phyloP scores from a whole-genome alignment of 306 rosid species.

The Crotalaria pallida region DNA sequence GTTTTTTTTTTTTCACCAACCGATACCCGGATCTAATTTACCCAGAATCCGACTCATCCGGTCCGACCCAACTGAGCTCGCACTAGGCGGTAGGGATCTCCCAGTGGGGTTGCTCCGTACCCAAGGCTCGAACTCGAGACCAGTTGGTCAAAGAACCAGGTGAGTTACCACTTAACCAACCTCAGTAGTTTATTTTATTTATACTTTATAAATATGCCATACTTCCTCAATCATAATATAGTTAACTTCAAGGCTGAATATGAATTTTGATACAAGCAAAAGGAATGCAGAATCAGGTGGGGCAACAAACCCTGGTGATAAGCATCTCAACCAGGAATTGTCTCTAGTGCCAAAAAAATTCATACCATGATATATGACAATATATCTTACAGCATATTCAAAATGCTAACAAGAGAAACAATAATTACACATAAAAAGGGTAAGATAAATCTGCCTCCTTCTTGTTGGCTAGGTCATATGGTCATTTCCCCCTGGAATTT shows the following conservation, averaged over 20 bases:
- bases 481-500: slow-evolving; percentile 54
- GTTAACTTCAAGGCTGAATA: neutral
- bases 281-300: neutral
- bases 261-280: neutral
- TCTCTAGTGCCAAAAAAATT: neutral
- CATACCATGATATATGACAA: neutral
- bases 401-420: neutral
- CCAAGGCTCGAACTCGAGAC: too few relatives aligned
- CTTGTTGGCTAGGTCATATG: slow-evolving; percentile 3
- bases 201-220: too few relatives aligned
- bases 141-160: too few relatives aligned
- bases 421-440: neutral
- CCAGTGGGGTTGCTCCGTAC: too few relatives aligned
- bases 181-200: too few relatives aligned
- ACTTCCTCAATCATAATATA: neutral
- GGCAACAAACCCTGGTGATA: neutral
- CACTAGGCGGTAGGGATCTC: too few relatives aligned
- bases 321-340: neutral
- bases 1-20: too few relatives aligned
- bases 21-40: too few relatives aligned
- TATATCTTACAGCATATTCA: neutral
- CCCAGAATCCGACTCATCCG: too few relatives aligned
- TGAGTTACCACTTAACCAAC: too few relatives aligned
- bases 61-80: too few relatives aligned
- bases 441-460: slow-evolving; percentile 11